These are phyloP conservation scores for Cyclotella choctawhatcheeana DNA, from an alignment of 108 stramenopile species.

Conservation along the genomic window DNA sequence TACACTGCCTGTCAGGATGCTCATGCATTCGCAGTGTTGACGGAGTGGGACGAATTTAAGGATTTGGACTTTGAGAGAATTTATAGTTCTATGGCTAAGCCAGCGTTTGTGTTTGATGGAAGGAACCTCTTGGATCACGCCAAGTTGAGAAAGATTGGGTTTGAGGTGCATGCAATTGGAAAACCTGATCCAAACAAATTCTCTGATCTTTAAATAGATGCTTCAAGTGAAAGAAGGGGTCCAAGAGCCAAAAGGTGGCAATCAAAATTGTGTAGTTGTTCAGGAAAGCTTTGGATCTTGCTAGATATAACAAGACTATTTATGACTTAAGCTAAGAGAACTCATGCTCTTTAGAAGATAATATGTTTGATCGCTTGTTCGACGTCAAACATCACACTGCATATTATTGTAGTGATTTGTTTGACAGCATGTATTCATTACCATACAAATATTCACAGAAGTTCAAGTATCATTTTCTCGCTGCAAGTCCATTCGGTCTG, in stretches of 20 bases:
- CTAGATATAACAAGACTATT: too few species aligned
- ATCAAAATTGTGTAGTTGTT: too few species aligned
- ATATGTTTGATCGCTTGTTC: too few species aligned
- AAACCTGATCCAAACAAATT: constrained; percentile 90
- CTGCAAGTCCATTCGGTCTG: neutral
- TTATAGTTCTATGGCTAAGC: constrained; percentile 96
- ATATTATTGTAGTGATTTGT: too few species aligned
- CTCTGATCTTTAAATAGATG: constrained; percentile 59
- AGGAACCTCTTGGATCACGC: constrained; percentile 94
- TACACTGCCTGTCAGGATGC: constrained; percentile 95
- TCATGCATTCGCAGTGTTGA: constrained; percentile 96
- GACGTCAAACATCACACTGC: too few species aligned
- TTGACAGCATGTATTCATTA: too few species aligned
- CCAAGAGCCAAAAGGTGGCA: neutral
- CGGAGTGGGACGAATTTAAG: constrained; percentile 99
- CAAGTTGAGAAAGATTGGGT: constrained; percentile 94
- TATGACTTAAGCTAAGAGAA: too few species aligned
- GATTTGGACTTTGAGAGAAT: constrained; percentile 91
- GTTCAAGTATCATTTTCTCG: neutral
- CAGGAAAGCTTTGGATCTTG: too few species aligned
- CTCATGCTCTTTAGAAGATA: too few species aligned
- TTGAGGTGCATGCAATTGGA: constrained; percentile 97
- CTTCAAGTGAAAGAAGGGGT: neutral
- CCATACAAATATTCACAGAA: too few species aligned
- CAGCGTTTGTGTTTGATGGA: constrained; percentile 99